Evolutionary conservation across 352 stramenopile species (phyloP).

Genomic region (Phytophthora pisi): DNA sequence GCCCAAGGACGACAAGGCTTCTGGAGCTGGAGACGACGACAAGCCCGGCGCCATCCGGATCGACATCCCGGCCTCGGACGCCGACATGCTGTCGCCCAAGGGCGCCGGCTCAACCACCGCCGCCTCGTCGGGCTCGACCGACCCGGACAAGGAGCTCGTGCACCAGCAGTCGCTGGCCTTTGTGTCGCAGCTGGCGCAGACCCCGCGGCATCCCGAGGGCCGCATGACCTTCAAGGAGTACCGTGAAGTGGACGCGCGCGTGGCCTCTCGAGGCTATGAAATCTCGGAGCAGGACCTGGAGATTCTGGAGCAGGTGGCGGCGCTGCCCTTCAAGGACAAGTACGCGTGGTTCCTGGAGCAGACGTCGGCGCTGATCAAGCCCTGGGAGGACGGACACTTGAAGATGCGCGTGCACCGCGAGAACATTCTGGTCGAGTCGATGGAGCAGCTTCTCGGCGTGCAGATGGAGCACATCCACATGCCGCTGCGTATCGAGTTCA

Average conservation of each 20-base stretch:
- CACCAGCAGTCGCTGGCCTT: slow-evolving; percentile 85
- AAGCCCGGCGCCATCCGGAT: slow-evolving; percentile 35
- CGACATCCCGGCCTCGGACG: slow-evolving; percentile 47
- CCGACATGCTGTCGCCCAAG: slow-evolving; percentile 52
- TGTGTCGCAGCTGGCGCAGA: slow-evolving; percentile 86
- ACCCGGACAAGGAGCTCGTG: slow-evolving; percentile 70
- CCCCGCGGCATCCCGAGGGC: slow-evolving; percentile 76
- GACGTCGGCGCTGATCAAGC: slow-evolving; percentile 83
- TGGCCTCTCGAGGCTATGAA: slow-evolving; percentile 86
- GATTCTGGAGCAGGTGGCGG: slow-evolving; percentile 85
- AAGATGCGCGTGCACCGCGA: slow-evolving; percentile 88
- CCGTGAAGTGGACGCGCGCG: slow-evolving; percentile 83
- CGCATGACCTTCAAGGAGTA: slow-evolving; percentile 92
- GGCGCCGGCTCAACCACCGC: slow-evolving; percentile 14
- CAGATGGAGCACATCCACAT: slow-evolving; percentile 90
- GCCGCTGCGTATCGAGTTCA: slow-evolving; percentile 89
- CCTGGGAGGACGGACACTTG: slow-evolving; percentile 83
- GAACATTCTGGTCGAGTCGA: slow-evolving; percentile 86
- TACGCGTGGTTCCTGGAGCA: slow-evolving; percentile 89
- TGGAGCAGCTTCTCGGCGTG: slow-evolving; percentile 83
- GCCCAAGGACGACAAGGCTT: slow-evolving; percentile 20
- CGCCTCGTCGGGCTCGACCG: slow-evolving; percentile 21
- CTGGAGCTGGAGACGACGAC: slow-evolving; percentile 3
- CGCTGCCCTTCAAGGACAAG: slow-evolving; percentile 89
- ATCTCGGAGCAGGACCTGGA: slow-evolving; percentile 89